These are phyloP conservation scores for Salix brachista DNA, from an alignment of 345 rosid species.

Conservation along the genomic window DNA sequence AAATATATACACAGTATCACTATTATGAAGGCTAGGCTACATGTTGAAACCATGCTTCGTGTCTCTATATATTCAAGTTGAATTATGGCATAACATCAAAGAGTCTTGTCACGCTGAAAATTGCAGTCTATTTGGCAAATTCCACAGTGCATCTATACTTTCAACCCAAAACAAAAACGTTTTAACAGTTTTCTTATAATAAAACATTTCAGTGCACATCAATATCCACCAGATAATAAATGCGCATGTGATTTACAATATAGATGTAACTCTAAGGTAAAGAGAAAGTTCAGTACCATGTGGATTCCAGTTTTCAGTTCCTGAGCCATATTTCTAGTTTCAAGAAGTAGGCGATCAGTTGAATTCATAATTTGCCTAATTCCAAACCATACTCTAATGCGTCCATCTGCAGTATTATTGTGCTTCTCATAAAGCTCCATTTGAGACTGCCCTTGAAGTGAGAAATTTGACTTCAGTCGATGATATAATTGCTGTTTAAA, in stretches of 20 bases:
- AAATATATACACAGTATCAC: no score
- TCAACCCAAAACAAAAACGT: neutral
- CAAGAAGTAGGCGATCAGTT: constrained; percentile 49
- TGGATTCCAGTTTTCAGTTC: constrained; percentile 67
- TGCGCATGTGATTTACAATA: neutral
- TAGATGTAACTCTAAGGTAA: neutral
- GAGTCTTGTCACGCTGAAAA: neutral
- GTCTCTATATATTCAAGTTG: neutral
- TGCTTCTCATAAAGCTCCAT: constrained; percentile 54
- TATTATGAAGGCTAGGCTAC: no score
- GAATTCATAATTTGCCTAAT: constrained; percentile 66
- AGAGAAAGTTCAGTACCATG: constrained; percentile 41
- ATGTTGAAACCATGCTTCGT: no score
- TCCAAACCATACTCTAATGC: constrained; percentile 65
- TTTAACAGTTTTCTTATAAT: neutral
- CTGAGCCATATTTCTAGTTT: constrained; percentile 52
- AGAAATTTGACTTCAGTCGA: constrained; percentile 12
- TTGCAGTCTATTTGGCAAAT: neutral
- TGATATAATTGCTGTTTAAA: neutral
- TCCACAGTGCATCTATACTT: neutral
- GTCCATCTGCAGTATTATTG: constrained; percentile 61
- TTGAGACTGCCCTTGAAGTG: constrained; percentile 48
- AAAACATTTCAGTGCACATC: neutral
- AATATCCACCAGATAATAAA: neutral
- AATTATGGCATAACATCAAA: neutral